These are phyloP conservation scores for Candida palmyrensis DNA, from an alignment of 805 yeast genomes.

Conservation along the genomic window DNA sequence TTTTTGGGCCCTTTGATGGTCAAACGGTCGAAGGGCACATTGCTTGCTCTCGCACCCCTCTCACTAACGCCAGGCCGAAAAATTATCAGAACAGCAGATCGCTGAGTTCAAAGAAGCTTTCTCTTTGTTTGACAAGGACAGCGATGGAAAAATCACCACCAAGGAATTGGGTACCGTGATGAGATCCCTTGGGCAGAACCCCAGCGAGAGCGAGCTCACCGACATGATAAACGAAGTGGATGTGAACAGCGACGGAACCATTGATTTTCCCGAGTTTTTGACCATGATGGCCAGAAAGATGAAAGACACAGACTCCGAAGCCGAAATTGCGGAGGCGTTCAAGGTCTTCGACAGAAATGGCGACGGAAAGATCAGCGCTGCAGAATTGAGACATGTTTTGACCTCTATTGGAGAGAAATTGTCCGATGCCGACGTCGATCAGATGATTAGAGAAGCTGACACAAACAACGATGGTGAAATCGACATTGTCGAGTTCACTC, in stretches of 20 bases:
- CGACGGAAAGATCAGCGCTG: conserved; percentile 94
- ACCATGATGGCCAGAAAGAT: conserved; percentile 57
- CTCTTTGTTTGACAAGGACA: conserved; percentile 92
- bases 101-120: conserved; percentile 97
- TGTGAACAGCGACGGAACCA: conserved; percentile 83
- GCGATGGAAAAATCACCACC: conserved; percentile 95
- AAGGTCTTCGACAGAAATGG: conserved; percentile 96
- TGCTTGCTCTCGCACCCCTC: conserved; percentile 1
- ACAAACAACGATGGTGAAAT: conserved; percentile 96
- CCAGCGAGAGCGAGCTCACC: conserved; percentile 91
- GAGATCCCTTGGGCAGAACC: conserved; percentile 98
- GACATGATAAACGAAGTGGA: conserved; percentile 98
- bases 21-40: too few species aligned
- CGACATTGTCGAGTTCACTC: conserved; percentile 94
- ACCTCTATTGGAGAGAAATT: conserved; percentile 97
- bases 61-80: conserved; percentile 55
- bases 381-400: conserved; percentile 93
- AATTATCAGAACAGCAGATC: conserved; percentile 93
- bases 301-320: conserved; percentile 96
- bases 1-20: too few species aligned
- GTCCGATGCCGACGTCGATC: conserved; percentile 94
- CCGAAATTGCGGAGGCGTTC: conserved; percentile 95
- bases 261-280: conserved; percentile 45
- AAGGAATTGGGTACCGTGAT: conserved; percentile 95
- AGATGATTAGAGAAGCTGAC: conserved; percentile 94